phyloP scores from a whole-genome alignment of 169 alveolate genomes.

The Eimeria sp. region DNA sequence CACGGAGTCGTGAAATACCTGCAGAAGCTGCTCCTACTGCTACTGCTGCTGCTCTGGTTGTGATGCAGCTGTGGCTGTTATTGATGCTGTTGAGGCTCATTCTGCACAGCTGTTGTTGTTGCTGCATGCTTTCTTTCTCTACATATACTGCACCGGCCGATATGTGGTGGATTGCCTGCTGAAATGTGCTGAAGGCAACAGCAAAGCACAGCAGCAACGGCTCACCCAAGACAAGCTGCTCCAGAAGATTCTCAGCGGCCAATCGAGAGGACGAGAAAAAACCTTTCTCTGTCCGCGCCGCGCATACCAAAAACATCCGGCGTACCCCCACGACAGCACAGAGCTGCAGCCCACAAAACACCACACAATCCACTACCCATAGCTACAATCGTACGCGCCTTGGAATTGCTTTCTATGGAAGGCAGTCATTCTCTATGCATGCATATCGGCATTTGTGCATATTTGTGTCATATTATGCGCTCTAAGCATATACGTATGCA shows the following conservation, averaged over 20 bases:
- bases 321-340: constrained; percentile 67
- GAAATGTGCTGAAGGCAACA: background rate
- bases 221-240: constrained; percentile 69
- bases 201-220: background rate
- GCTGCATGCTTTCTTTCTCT: background rate
- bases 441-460: no score
- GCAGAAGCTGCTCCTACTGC: background rate
- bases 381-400: background rate
- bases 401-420: background rate
- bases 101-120: background rate
- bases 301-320: constrained; percentile 54
- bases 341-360: constrained; percentile 43
- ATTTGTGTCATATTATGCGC: no score
- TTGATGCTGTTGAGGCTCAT: background rate
- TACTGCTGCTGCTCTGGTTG: background rate
- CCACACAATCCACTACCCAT: background rate
- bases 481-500: no score
- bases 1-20: background rate
- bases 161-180: background rate
- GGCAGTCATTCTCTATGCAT: background rate
- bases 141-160: background rate
- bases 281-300: constrained; percentile 69
- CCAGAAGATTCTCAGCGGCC: constrained; percentile 45
- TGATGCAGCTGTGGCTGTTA: background rate
- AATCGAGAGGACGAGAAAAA: constrained; percentile 66